Percentiles rank a stretch among this genome's conserved stretches.
These are phyloP conservation scores for Linnemannia elongata DNA, from an alignment of 192 early-diverging fungal species.

Conservation along the genomic window DNA sequence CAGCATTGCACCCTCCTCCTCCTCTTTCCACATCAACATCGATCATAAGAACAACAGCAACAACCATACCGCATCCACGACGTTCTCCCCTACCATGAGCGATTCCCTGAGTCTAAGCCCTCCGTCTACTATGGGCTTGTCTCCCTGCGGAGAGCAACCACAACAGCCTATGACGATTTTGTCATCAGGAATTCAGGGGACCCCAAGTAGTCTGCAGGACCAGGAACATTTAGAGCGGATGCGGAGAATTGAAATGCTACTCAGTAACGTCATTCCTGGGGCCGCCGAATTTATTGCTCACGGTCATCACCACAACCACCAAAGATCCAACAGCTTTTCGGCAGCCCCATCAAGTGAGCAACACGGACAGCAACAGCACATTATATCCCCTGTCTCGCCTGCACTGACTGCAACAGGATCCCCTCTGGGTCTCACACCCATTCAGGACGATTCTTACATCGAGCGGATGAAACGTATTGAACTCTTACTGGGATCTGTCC, in stretches of 20 bases:
- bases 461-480: slow-evolving; percentile 52
- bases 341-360: background rate
- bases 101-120: background rate
- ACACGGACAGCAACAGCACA: slow-evolving; percentile 7
- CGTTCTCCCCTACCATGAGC: background rate
- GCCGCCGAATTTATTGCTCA: slow-evolving; percentile 39
- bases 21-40: background rate
- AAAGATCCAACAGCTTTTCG: background rate
- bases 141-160: background rate
- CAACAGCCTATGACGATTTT: background rate
- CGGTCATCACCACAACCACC: background rate
- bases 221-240: slow-evolving; percentile 46
- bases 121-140: background rate
- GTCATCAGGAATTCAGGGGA: background rate
- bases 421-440: background rate
- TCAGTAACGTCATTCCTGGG: slow-evolving; percentile 45
- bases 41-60: background rate
- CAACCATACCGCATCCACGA: background rate
- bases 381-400: background rate
- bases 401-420: background rate
- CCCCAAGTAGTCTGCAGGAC: slow-evolving; percentile 14
- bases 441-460: background rate
- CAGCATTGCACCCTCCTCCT: background rate
- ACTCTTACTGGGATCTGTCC: slow-evolving; percentile 21
- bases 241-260: slow-evolving; percentile 30